These are phyloP conservation scores for Septoria linicola DNA, from an alignment of 2,329 filamentous ascomycete species.

Conservation along the genomic window DNA sequence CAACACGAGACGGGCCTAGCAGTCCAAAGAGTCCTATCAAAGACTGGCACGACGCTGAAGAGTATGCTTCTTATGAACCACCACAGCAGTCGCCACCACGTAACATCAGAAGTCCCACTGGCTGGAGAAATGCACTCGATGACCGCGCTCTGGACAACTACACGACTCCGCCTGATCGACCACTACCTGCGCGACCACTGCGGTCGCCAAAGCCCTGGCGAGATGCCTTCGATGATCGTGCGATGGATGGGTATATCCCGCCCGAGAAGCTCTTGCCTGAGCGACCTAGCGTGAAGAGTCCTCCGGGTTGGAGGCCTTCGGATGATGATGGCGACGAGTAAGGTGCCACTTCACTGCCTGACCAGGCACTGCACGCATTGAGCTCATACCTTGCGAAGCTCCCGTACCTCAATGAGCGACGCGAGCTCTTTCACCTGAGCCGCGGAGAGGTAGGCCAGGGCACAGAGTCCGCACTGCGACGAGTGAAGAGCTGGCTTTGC, in stretches of 20 bases:
- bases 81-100: not conserved
- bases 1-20: not conserved
- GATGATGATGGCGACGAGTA: conserved; percentile 5
- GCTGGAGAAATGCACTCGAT: conserved; percentile 2
- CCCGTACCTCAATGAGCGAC: not conserved
- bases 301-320: conserved; percentile 2
- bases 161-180: conserved; percentile 1
- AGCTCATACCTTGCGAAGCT: not conserved
- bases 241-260: not conserved
- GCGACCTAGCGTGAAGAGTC: conserved; percentile 1
- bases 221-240: not conserved
- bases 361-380: not conserved
- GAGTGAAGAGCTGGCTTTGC: conserved; percentile 3
- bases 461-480: conserved; percentile 1
- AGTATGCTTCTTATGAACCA: conserved; percentile 1
- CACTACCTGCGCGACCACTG: conserved; percentile 2
- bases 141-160: not conserved
- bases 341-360: not conserved
- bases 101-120: not conserved
- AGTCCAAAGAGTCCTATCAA: not conserved
- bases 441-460: not conserved
- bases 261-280: not conserved
- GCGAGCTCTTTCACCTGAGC: conserved; percentile 1
- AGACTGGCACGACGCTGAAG: conserved; percentile 2
- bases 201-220: conserved; percentile 3